Evolutionary conservation across 257 asterid species (phyloP).

Genomic region (Plantago major): DNA sequence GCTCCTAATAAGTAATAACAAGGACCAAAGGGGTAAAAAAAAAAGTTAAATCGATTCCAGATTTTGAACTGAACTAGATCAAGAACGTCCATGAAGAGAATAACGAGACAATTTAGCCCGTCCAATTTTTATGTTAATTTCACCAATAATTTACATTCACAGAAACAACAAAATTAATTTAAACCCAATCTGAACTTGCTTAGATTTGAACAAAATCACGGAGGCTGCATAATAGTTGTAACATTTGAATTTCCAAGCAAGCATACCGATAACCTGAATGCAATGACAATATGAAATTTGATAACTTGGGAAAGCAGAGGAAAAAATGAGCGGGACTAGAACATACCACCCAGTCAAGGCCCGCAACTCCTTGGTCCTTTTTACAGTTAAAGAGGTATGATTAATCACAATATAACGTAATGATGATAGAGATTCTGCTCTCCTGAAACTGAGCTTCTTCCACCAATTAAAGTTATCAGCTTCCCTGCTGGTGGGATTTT

Average conservation of each 20-base stretch:
- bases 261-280: conserved; percentile 1
- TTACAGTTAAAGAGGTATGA: conserved; percentile 61
- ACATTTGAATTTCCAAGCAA: too few relatives aligned
- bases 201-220: background rate
- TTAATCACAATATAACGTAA: conserved; percentile 44
- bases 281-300: background rate
- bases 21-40: background rate
- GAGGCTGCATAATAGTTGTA: too few relatives aligned
- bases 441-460: conserved; percentile 49
- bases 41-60: background rate
- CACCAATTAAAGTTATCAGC: conserved; percentile 61
- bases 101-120: background rate
- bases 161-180: background rate
- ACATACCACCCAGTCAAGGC: conserved; percentile 84
- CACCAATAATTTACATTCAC: background rate
- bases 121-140: background rate
- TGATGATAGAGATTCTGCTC: conserved; percentile 37
- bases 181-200: background rate
- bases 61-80: background rate
- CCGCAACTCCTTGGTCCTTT: conserved; percentile 88
- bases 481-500: conserved; percentile 31
- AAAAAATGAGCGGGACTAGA: conserved; percentile 10
- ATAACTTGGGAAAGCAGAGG: conserved; percentile 2
- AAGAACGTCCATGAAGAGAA: background rate
- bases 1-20: background rate